Conservation (phyloP, 345 rosid genomes). For the Salix suchowensis region DNA sequence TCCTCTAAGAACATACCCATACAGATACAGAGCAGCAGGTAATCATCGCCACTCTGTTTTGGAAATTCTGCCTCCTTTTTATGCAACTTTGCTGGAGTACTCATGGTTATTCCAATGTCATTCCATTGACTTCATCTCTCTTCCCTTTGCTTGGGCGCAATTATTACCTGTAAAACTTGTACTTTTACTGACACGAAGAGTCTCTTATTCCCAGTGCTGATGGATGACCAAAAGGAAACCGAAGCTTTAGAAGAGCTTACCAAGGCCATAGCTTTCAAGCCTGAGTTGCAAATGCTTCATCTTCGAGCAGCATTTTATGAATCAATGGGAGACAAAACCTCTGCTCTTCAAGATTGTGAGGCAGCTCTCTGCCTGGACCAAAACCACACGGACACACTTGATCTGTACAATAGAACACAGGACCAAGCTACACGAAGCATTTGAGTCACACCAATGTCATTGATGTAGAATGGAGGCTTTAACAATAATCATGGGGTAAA, state of each 20-base stretch:
- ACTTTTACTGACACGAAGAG: constrained; percentile 12
- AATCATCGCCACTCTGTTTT: constrained; percentile 11
- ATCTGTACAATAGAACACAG: constrained; percentile 62
- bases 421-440: constrained; percentile 32
- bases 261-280: constrained; percentile 82
- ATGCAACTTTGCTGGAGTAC: not conserved
- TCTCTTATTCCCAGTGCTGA: constrained; percentile 49
- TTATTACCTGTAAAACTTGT: not conserved
- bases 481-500: not conserved
- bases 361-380: constrained; percentile 96
- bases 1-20: constrained; percentile 90
- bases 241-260: constrained; percentile 86
- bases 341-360: constrained; percentile 70
- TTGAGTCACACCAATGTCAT: constrained; percentile 17
- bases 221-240: constrained; percentile 84
- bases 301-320: constrained; percentile 93
- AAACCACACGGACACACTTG: constrained; percentile 61
- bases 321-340: constrained; percentile 57
- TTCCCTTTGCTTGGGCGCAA: not conserved
- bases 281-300: constrained; percentile 84
- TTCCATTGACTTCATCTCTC: not conserved
- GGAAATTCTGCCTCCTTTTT: not conserved
- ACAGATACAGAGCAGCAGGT: constrained; percentile 97
- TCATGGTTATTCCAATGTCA: not conserved
- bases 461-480: not conserved